Evolutionary conservation across 495 filamentous ascomycete species (phyloP).

Genomic region (Talaromyces stipitatus): DNA sequence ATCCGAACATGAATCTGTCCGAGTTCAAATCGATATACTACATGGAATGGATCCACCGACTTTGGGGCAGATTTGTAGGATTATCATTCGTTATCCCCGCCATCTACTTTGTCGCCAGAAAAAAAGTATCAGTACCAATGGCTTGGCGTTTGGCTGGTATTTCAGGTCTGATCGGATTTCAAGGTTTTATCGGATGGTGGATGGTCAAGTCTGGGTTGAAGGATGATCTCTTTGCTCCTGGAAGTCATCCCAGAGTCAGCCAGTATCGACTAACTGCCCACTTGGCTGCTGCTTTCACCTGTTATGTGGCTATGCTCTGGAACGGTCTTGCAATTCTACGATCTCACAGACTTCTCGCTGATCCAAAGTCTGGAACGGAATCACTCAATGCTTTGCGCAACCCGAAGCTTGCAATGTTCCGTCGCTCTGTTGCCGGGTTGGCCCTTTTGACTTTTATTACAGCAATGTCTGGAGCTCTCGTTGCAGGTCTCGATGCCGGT

Average conservation of each 20-base stretch:
- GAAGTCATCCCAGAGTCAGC: conserved; percentile 81
- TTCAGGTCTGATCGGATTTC: conserved; percentile 82
- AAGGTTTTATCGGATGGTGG: conserved; percentile 97
- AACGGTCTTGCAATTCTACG: conserved; percentile 81
- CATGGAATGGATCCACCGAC: conserved; percentile 97
- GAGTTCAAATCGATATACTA: conserved; percentile 99
- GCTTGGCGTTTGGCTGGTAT: conserved; percentile 73
- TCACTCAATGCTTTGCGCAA: conserved; percentile 50
- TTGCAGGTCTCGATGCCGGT: conserved; percentile 91
- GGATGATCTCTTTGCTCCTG: conserved; percentile 88
- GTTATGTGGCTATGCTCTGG: conserved; percentile 90
- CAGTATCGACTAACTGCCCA: conserved; percentile 92
- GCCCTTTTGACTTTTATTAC: conserved; percentile 76
- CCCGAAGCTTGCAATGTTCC: conserved; percentile 63
- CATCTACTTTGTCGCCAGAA: conserved; percentile 76
- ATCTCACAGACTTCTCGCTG: conserved; percentile 56
- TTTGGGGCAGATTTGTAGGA: conserved; percentile 92
- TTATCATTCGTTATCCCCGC: conserved; percentile 83
- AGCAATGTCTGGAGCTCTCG: conserved; percentile 85
- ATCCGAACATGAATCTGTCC: conserved; percentile 79
- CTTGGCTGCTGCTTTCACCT: conserved; percentile 79
- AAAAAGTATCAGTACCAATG: conserved; percentile 72
- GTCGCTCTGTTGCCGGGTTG: conserved; percentile 63
- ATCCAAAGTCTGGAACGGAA: conserved; percentile 48
- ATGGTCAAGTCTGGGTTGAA: conserved; percentile 96